A percentile compares a stretch with the other conserved stretches of the same genome.
Evolutionary conservation across 768 basidiomycete genomes (phyloP).

Genomic region (Steccherinum ochraceum): DNA sequence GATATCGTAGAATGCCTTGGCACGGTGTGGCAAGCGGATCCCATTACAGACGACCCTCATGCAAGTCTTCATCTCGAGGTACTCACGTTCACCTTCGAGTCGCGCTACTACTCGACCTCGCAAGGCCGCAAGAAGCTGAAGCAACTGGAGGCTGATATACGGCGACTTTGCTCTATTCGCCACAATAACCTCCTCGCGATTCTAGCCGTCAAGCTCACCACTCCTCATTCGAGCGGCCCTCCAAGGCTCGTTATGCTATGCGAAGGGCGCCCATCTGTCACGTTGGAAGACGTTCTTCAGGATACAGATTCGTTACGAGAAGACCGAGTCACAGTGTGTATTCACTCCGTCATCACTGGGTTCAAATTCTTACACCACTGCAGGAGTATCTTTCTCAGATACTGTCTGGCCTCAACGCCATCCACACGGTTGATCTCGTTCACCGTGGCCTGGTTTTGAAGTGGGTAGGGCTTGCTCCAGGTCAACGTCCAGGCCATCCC

Average conservation of each 20-base stretch:
- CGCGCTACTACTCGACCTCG: constrained; percentile 58
- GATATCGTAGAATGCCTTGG: constrained; percentile 51
- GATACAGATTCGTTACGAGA: constrained; percentile 71
- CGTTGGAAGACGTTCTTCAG: constrained; percentile 67
- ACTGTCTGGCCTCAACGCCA: constrained; percentile 57
- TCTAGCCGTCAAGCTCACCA: constrained; percentile 58
- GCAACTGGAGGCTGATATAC: constrained; percentile 60
- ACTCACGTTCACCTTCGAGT: constrained; percentile 57
- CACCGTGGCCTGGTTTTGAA: constrained; percentile 62
- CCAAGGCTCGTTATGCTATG: constrained; percentile 60
- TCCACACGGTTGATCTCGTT: constrained; percentile 60
- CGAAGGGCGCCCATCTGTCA: constrained; percentile 65
- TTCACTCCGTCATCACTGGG: constrained; percentile 13
- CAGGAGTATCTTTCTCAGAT: constrained; percentile 77
- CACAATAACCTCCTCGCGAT: constrained; percentile 64
- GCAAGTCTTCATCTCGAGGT: constrained; percentile 62
- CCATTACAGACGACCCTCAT: constrained; percentile 60
- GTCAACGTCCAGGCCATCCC: constrained; percentile 42
- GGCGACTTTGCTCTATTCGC: constrained; percentile 48
- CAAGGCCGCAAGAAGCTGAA: constrained; percentile 72
- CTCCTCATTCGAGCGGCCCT: constrained; percentile 40
- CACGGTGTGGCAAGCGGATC: constrained; percentile 66
- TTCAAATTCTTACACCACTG: background rate
- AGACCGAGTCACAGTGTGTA: constrained; percentile 44
- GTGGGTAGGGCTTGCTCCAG: constrained; percentile 54